Conservation (phyloP, 2,329 filamentous ascomycete species). For the Rhinocladiella mackenziei region DNA sequence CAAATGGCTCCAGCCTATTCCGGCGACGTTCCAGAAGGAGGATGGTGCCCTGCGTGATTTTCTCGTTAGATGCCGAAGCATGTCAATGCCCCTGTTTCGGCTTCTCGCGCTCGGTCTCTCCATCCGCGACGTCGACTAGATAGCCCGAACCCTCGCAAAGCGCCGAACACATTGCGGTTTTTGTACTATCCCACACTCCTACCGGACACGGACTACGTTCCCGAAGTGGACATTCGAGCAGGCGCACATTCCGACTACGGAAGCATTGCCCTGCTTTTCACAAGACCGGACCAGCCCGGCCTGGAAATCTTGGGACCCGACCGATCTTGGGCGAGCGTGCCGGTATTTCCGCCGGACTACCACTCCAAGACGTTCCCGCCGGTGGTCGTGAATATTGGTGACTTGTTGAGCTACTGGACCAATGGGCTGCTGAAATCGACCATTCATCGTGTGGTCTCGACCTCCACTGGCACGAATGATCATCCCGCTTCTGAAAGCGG, state of each 20-base stretch:
- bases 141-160: conserved; percentile 27
- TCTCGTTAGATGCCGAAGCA: conserved; percentile 62
- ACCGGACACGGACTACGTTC: conserved; percentile 5
- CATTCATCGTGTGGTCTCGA: conserved; percentile 81
- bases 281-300: conserved; percentile 76
- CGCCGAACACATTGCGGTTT: conserved; percentile 9
- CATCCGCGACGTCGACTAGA: conserved; percentile 42
- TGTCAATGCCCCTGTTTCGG: conserved; percentile 70
- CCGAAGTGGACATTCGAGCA: conserved; percentile 28
- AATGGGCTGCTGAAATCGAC: conserved; percentile 80
- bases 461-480: no score
- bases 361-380: conserved; percentile 53
- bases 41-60: conserved; percentile 60
- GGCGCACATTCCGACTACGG: conserved; percentile 36
- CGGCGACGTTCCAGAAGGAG: conserved; percentile 57
- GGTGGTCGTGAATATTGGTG: conserved; percentile 65
- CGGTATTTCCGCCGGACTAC: conserved; percentile 57
- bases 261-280: conserved; percentile 69
- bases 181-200: conserved; percentile 13
- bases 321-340: conserved; percentile 61
- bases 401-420: conserved; percentile 81
- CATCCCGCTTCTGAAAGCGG: no score
- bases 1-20: conserved; percentile 69
- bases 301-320: conserved; percentile 70
- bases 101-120: conserved; percentile 75